Conservation (phyloP, 2,329 filamentous ascomycete species). For the Microdochium paspali region DNA sequence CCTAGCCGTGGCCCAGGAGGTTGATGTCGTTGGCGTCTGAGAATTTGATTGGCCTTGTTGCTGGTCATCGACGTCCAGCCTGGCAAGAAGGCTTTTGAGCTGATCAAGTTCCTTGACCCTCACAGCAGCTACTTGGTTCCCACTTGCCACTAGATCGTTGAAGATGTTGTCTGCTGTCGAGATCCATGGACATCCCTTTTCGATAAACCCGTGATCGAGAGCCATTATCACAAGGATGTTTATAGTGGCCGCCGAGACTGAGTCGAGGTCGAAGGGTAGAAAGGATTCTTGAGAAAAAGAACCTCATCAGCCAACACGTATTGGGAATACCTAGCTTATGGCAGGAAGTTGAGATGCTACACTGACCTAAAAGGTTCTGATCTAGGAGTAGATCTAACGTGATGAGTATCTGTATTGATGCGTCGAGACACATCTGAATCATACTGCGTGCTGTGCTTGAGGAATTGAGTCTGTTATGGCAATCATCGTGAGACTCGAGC, state of each 20-base stretch:
- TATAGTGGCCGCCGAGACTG: constrained; percentile 1
- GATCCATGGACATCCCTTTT: constrained; percentile 1
- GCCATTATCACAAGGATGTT: constrained; percentile 1
- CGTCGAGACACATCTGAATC: constrained; percentile 23
- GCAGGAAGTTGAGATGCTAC: no score
- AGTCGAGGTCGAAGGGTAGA: constrained; percentile 3
- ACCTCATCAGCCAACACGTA: background rate
- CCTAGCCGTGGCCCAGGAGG: background rate
- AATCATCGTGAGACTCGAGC: constrained; percentile 14
- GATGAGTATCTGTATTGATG: constrained; percentile 26
- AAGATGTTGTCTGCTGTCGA: background rate
- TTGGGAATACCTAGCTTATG: no score
- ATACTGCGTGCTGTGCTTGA: constrained; percentile 21
- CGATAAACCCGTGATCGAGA: background rate
- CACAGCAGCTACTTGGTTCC: background rate
- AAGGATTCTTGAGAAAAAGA: background rate
- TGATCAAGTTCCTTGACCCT: background rate
- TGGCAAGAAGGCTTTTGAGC: background rate
- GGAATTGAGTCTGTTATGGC: constrained; percentile 1
- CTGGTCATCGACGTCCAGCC: background rate
- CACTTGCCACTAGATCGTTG: background rate
- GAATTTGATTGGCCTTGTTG: background rate
- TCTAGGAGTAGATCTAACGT: constrained; percentile 15
- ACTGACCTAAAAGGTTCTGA: constrained; percentile 2
- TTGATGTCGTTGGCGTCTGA: background rate